Percentiles rank a stretch among this genome's conserved stretches.
Conservation (phyloP, 257 asterid species). For the Fraxinus cuspidata region DNA sequence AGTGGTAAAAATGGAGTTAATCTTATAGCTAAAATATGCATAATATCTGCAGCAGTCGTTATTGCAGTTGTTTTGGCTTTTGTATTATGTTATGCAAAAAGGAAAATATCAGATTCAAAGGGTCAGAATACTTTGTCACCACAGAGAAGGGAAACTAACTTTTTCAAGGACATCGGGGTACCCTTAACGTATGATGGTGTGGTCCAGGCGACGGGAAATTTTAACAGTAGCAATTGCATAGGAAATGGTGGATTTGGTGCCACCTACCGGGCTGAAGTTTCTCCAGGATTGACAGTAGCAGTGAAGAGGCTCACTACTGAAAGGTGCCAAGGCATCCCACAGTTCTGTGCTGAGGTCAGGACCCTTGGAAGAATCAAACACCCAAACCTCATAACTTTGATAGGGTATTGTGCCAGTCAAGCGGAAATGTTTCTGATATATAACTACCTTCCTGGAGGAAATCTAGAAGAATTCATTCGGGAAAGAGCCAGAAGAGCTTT, state of each 20-base stretch:
- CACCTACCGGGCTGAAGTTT: constrained; percentile 40
- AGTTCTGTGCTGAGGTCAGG: constrained; percentile 44
- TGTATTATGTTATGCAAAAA: constrained; percentile 20
- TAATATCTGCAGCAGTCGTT: constrained; percentile 20
- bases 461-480: constrained; percentile 40
- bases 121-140: constrained; percentile 22
- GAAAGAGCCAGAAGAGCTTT: constrained; percentile 30
- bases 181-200: constrained; percentile 39
- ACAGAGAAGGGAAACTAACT: constrained; percentile 17
- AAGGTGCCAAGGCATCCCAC: constrained; percentile 44
- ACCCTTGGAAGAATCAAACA: constrained; percentile 40
- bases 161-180: constrained; percentile 35
- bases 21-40: background rate
- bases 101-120: background rate
- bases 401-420: constrained; percentile 37
- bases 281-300: constrained; percentile 34
- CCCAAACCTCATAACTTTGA: constrained; percentile 42
- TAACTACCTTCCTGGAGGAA: constrained; percentile 49
- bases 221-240: constrained; percentile 39
- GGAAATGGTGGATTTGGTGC: constrained; percentile 54
- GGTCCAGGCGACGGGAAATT: constrained; percentile 43
- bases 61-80: constrained; percentile 15
- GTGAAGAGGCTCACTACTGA: constrained; percentile 44
- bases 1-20: background rate
- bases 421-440: constrained; percentile 47